Base-by-base conservation (phyloP, 1,284 basidiomycete genomes). In the Austroboletus niveus region DNA sequence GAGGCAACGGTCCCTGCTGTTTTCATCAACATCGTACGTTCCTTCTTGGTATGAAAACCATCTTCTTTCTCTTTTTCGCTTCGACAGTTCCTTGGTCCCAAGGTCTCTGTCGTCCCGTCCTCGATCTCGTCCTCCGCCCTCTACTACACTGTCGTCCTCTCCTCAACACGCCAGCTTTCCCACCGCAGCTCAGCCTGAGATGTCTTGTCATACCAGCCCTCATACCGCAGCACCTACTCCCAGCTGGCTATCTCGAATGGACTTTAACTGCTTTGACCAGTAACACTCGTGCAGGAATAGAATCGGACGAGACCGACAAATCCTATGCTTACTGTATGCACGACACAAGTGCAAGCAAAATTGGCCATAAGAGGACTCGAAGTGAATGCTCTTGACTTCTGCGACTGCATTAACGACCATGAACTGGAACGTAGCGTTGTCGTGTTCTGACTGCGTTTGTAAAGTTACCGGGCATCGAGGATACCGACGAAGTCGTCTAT, bases 1-100 rank as follows among this genome's bases (percentile, higher is more conserved):
- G 17, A 17, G 17, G 17, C 17, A 17, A 17, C 17, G 17, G 17
- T 17, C 17, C 17, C 17, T 88, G 51, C 71, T 89, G 45, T 84
- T 83, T 77, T 78, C 82, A 22, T 69, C 88, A 30, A 80, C 89
- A 53, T 78, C 82, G 78, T 85, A 71, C 75, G 53, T 56, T 39
- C 5, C n/a, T 8, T 40, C 7, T 14, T 47, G 31, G n/a, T 43
- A 29, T 41, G 14, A 32, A 42, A 3, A 48, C 42, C 20, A 46
- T 27, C 22, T 46, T 48, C 48, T 15, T 46, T 22, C 50, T 57
- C 36, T 51, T 49, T 41, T 39, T 51, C 17, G n/a, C 4, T 1
- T 48, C 46, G 43, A 51, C 51, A 76, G 77, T n/a, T 75, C 71
- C 11, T 66, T 78, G 40, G 67, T 76, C 32, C 68, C 64, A 50